Evolutionary conservation across 2,329 filamentous ascomycete genomes (phyloP), one percentile per base, ranked within the genome.

Genomic region (Phoma sp.): DNA sequence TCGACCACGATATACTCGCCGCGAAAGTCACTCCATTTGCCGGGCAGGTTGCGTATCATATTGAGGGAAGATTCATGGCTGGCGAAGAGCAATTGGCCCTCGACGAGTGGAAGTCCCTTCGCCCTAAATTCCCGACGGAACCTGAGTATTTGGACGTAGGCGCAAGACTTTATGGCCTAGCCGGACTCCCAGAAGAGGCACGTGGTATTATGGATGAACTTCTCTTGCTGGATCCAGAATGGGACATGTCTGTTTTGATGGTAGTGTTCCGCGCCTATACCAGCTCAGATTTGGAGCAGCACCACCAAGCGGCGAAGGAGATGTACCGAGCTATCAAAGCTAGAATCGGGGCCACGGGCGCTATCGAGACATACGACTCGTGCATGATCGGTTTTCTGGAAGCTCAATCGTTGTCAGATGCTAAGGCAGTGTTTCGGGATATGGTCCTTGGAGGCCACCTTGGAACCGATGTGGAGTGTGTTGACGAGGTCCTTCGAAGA

Each of bases 401-500:
- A 18, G 82, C 85, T 6, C 84, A 86, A 47, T 81, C 87, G 53
- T 80, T 85, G 5, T 83, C 89, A 55, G 82, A 87, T 55, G 91
- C 90, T 1, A 81, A 93, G 48, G 84, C 86, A 47, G 85, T 91
- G 0, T 96, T 96, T 73, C 90, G 89, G 62, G 91, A 96, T 71
- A 96, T 96, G 92, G 92, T 96, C 86, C 84, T 83, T 7, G 71
- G 75, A 52, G 76, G 76, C 38, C 74, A 74, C 9, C 51, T 72
- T 2, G 68, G 72, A n/a, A 68, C 76, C n/a, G 76, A 79, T 4
- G 67, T 47, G 7, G 28, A 39, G 7, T 29, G 57, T 14, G 40
- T 69, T 14, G n/a, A 57, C 5, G 40, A 56, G 39, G 65, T 72
- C 4, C 52, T 74, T 26, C 56, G 49, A 28, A 63, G 66, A 42